Base-by-base conservation (phyloP, 2,329 filamentous ascomycete genomes). In the Xylariaceae sp. region DNA sequence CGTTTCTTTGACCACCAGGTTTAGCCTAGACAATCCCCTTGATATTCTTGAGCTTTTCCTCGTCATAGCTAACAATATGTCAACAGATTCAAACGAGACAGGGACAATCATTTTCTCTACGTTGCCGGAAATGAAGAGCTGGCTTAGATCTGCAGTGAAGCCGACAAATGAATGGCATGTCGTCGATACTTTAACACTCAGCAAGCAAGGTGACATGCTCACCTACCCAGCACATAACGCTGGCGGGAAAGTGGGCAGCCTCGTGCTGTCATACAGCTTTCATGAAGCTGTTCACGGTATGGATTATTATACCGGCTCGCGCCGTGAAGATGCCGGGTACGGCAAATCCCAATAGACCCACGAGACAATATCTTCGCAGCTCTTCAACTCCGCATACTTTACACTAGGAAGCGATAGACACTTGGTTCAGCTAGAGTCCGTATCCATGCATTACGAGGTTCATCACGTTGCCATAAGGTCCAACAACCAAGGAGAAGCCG, bases 161-260 rank as follows among this genome's bases (percentile, higher is more conserved):
- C 62, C 76, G 6, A 70, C 76, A 54, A 39, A 82, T 64, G 10
- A 82, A 68, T 2, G 69, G 64, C 52, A 61, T 61, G 35, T 56
- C 64, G 15, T 64, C 58, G 22, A 49, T 49, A 3, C 48, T 49
- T 31, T 47, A 52, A 5, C 65, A 58, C 14, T 72, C 69, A 11
- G 72, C 68, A 3, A 84, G 71, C n/a, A 72, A 61, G 9, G 80
- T 61, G 2, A 72, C 66, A 55, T 82, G 74, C 53, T 78, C 77
- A 19, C 79, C 82, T 19, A 82, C 82, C 81, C 81, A 85, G 69
- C 80, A 85, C 83, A 0, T 77, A 0, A 71, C 76, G 18, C 74
- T 80, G 41, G 84, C 65, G 14, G 66, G 63, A 6, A 68, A 58
- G 17, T 49, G 48, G 38, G 58, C 43, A 36, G 5, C 61, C 27